Evolutionary conservation across 306 rosid genomes (phyloP).

Genomic region (Fagus crenata): DNA sequence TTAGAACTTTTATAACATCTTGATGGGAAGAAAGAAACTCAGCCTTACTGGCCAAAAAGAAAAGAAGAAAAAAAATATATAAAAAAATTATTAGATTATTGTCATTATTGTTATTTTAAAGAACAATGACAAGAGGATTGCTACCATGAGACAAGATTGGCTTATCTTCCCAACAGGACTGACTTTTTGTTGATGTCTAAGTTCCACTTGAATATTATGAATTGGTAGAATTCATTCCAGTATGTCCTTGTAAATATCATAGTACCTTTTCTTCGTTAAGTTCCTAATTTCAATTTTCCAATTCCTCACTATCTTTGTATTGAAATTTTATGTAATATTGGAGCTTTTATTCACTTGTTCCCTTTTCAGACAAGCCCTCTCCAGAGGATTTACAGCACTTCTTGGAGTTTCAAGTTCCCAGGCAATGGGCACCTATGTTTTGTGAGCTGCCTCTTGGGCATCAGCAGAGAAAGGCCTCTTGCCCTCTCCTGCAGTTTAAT

Average conservation of each 20-base stretch:
- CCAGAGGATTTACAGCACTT: constrained; percentile 74
- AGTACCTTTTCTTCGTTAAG: not conserved
- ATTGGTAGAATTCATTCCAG: not conserved
- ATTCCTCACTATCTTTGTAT: not conserved
- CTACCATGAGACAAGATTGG: not conserved
- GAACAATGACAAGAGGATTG: not conserved
- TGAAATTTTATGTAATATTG: constrained; percentile 1
- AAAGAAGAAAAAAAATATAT: not conserved
- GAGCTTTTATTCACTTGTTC: constrained; percentile 29
- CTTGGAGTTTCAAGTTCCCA: constrained; percentile 97
- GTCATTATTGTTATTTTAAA: not conserved
- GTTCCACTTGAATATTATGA: not conserved
- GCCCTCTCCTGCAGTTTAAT: constrained; percentile 73
- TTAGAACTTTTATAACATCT: not conserved
- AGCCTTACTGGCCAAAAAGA: not conserved
- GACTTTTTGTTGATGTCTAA: not conserved
- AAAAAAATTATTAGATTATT: not conserved
- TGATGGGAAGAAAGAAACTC: constrained; percentile 2
- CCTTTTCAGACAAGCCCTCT: constrained; percentile 76
- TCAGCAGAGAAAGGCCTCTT: constrained; percentile 55
- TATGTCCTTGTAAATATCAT: not conserved
- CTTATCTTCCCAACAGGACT: not conserved
- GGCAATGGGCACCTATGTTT: constrained; percentile 99
- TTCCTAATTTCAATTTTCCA: not conserved
- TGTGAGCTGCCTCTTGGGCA: constrained; percentile 90